Evolutionary conservation across 805 yeast genomes (phyloP).

Genomic region (Metschnikowia chrysomelidarum): DNA sequence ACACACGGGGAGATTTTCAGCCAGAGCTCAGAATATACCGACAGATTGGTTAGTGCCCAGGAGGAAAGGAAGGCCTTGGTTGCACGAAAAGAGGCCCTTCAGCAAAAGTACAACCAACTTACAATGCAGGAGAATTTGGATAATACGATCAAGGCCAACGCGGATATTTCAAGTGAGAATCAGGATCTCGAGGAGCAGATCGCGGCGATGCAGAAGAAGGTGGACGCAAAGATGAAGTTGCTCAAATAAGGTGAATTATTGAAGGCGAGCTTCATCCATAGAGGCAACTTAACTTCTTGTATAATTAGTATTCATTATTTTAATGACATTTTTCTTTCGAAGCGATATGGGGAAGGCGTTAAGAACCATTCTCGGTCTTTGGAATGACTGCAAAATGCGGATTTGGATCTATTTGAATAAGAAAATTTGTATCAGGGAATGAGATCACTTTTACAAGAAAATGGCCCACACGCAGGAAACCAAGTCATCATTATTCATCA

Average conservation of each 20-base stretch:
- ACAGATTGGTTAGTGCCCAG: constrained; percentile 22
- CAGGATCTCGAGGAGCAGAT: constrained; percentile 36
- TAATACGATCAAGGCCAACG: constrained; percentile 40
- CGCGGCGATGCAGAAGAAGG: constrained; percentile 21
- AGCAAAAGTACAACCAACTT: constrained; percentile 27
- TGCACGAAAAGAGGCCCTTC: constrained; percentile 17
- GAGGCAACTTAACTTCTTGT: no score
- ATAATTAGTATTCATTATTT: no score
- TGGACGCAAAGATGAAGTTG: constrained; percentile 24
- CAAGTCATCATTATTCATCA: no score
- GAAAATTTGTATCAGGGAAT: no score
- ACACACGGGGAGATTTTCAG: constrained; percentile 37
- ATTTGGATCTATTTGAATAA: no score
- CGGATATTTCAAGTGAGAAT: constrained; percentile 35
- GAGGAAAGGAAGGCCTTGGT: constrained; percentile 20
- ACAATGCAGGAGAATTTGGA: constrained; percentile 39
- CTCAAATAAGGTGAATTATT: not conserved
- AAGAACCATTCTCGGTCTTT: no score
- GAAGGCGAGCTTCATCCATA: not conserved
- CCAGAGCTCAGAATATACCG: constrained; percentile 30
- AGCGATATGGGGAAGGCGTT: no score
- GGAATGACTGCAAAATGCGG: no score
- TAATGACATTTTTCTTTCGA: no score
- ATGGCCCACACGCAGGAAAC: no score
- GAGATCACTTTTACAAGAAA: no score